These are phyloP conservation scores for Scytalidium lignicola DNA, from an alignment of 2,329 filamentous ascomycete species.

Conservation along the genomic window DNA sequence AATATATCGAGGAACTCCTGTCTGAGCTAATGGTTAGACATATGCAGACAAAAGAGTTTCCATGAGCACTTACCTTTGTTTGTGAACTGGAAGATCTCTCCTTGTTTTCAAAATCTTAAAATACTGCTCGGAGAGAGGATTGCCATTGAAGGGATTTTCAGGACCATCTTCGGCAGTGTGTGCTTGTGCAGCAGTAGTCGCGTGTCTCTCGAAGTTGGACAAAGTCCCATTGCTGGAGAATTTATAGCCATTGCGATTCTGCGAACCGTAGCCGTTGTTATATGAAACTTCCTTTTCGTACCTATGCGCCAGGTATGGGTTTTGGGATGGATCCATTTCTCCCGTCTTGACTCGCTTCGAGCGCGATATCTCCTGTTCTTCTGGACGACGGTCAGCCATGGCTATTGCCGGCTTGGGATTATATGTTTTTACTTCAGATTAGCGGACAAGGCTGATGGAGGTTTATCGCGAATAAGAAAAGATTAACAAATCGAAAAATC, in stretches of 20 bases:
- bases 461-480: not conserved
- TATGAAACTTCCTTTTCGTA: conserved; percentile 50
- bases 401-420: conserved; percentile 14
- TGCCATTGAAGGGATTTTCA: conserved; percentile 78
- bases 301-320: conserved; percentile 91
- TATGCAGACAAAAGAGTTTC: not conserved
- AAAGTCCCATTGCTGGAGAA: conserved; percentile 44
- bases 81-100: conserved; percentile 83
- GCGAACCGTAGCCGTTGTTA: conserved; percentile 28
- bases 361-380: conserved; percentile 40
- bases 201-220: conserved; percentile 66
- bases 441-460: conserved; percentile 17
- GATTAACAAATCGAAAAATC: not conserved
- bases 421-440: conserved; percentile 20
- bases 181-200: conserved; percentile 74
- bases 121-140: conserved; percentile 74
- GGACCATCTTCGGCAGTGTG: conserved; percentile 72
- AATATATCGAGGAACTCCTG: conserved; percentile 92
- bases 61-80: conserved; percentile 62
- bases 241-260: conserved; percentile 27
- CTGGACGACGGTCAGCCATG: conserved; percentile 54
- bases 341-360: conserved; percentile 39
- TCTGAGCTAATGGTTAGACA: conserved; percentile 35
- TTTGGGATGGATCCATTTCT: conserved; percentile 50
- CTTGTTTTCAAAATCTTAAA: conserved; percentile 82